Evolutionary conservation across 2,329 filamentous ascomycete genomes (phyloP), one percentile per base, ranked within the genome.

Genomic region (Dryadomyces quercivorus): DNA sequence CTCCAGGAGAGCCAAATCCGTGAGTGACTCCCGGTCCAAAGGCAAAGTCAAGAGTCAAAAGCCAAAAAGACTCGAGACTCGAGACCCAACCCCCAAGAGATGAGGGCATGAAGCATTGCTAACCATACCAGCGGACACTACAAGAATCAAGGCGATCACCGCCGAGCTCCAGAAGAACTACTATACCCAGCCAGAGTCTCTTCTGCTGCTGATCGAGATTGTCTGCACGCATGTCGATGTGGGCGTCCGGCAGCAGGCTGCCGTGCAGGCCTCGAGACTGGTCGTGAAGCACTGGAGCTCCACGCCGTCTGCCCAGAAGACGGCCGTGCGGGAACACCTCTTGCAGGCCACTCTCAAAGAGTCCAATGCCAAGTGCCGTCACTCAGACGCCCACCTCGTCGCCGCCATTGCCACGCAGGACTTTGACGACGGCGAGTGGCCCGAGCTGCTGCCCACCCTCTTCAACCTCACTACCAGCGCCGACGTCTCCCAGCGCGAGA

Each of bases 111-210:
- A 20, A 5, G 5, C 3, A 21, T 8, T 38, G 26, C 58, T 59
- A 48, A 62, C 26, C 42, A 58, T 56, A 40, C 42, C 65, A 95
- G 90, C 93, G 67, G 85, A 95, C 72, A 95, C 90, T 61, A 83
- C 88, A 63, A 83, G 84, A 71, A 84, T 95, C 70, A 94, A 96
- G 80, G 82, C 86, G 61, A 89, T 91, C 59, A 98, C 92, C 18
- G 82, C 86, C 56, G 84, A 90, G 64, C 82, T 97, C 57, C 91
- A 95, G 72, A 93, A 94, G 71, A 88, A 87, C 72, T 97, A 88
- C 77, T 97, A 95, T 75, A 84, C 82, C 64, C 81, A 89, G 62
- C 86, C 92, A 43, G 81, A 90, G 64, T 88, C 89, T 16, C 82
- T 97, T 56, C 78, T 92, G 55, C 82, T 88, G 63, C 85, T 97